A percentile compares a stretch with the other conserved stretches of the same genome.
Conservation (phyloP, 2,329 filamentous ascomycete genomes). For the Botrytis tulipae region DNA sequence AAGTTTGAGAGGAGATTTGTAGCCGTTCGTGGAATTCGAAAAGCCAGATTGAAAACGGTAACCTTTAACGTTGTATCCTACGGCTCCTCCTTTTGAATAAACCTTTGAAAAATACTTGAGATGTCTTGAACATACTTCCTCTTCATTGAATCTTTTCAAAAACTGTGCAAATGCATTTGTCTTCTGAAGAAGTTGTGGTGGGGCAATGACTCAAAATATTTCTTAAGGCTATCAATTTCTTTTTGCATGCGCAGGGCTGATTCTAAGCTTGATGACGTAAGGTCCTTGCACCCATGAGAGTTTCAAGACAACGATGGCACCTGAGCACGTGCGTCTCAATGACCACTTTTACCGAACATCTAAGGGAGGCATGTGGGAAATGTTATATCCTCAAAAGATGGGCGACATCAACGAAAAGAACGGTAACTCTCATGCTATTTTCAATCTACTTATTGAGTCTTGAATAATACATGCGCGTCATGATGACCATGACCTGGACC, state of each 20-base stretch:
- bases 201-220: slow-evolving; percentile 18
- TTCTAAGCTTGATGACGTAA: slow-evolving; percentile 2
- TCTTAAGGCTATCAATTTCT: background rate
- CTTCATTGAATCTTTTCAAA: background rate
- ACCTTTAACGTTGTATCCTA: slow-evolving; percentile 31
- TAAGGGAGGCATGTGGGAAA: background rate
- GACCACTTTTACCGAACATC: background rate
- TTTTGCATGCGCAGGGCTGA: slow-evolving; percentile 1
- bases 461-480: background rate
- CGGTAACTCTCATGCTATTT: background rate
- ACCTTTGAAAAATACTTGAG: slow-evolving; percentile 24
- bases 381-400: background rate
- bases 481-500: background rate
- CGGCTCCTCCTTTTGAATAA: slow-evolving; percentile 35
- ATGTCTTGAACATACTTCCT: slow-evolving; percentile 32
- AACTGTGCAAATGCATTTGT: slow-evolving; percentile 11
- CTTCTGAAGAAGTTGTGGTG: slow-evolving; percentile 7
- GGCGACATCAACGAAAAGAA: too few relatives aligned
- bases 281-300: too few relatives aligned
- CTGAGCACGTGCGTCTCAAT: background rate
- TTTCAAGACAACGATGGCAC: background rate
- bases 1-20: slow-evolving; percentile 21
- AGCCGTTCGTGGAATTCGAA: slow-evolving; percentile 21
- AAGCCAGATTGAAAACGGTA: slow-evolving; percentile 28
- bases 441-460: background rate